A percentile compares a stretch with the other conserved stretches of the same genome.
phyloP scores from a whole-genome alignment of 306 rosid genomes.

The Cicer yamashitae region DNA sequence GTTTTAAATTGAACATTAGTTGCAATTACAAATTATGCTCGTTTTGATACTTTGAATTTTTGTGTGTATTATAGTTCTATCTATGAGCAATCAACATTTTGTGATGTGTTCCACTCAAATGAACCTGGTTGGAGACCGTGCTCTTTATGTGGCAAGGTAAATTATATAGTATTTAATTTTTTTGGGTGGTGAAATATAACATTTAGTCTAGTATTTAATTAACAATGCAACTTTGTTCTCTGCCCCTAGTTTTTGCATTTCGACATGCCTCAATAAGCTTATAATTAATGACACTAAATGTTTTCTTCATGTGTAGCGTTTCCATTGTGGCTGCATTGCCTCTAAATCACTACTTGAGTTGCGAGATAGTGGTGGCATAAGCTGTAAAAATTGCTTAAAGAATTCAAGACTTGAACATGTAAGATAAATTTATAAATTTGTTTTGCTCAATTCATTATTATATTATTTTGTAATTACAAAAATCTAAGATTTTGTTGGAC shows the following conservation, averaged over 20 bases:
- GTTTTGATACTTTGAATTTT: slow-evolving; percentile 32
- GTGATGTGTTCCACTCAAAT: slow-evolving; percentile 68
- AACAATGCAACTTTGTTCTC: not conserved
- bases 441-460: not conserved
- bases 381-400: slow-evolving; percentile 64
- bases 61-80: slow-evolving; percentile 60
- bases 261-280: not conserved
- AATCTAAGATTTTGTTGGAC: not conserved
- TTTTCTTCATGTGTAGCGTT: slow-evolving; percentile 59
- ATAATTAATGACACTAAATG: slow-evolving; percentile 14
- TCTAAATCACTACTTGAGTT: slow-evolving; percentile 72
- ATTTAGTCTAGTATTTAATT: not conserved
- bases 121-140: slow-evolving; percentile 96
- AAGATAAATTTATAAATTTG: slow-evolving; percentile 44
- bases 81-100: slow-evolving; percentile 74
- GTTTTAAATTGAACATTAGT: slow-evolving; percentile 7
- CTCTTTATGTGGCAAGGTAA: slow-evolving; percentile 78
- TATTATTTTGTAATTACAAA: not conserved
- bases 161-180: not conserved
- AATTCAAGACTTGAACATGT: slow-evolving; percentile 57
- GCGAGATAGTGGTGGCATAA: slow-evolving; percentile 79
- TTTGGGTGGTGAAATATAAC: no score
- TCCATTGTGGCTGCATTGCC: slow-evolving; percentile 87
- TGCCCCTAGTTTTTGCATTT: slow-evolving; percentile 5
- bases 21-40: slow-evolving; percentile 16